Percentiles rank a stretch among this genome's conserved stretches.
These are phyloP conservation scores for Rhodosorus marinus DNA, from an alignment of 23 red algal genomes.

Conservation along the genomic window DNA sequence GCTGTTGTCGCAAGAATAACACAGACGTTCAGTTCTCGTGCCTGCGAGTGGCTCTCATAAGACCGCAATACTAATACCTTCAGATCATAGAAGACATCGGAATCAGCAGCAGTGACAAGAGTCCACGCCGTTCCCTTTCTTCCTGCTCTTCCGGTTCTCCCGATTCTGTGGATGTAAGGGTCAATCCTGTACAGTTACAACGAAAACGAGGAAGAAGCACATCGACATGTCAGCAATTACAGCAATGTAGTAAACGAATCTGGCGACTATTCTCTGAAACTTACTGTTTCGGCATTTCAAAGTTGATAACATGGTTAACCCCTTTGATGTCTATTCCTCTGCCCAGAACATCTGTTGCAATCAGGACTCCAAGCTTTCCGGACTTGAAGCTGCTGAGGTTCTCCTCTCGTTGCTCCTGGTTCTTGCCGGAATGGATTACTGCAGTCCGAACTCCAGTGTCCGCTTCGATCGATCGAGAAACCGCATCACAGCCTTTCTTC, in stretches of 20 bases:
- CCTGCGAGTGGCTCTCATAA: too few relatives aligned
- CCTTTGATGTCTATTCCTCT: conserved; percentile 92
- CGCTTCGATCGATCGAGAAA: conserved; percentile 31
- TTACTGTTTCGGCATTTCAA: conserved; percentile 63
- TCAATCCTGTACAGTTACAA: conserved; percentile 58
- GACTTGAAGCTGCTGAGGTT: conserved; percentile 52
- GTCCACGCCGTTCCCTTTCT: conserved; percentile 62
- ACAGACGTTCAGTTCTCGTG: too few relatives aligned
- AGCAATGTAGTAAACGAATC: not conserved
- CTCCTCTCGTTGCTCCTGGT: conserved; percentile 69
- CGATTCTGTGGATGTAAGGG: conserved; percentile 73
- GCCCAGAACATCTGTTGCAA: conserved; percentile 86
- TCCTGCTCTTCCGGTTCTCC: conserved; percentile 68
- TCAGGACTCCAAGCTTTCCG: conserved; percentile 41
- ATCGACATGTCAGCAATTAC: not conserved
- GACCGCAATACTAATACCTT: too few relatives aligned
- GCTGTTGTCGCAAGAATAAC: too few relatives aligned
- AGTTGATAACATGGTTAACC: conserved; percentile 81
- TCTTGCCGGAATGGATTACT: conserved; percentile 89
- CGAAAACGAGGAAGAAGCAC: too few relatives aligned
- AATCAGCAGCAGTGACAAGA: conserved; percentile 54
- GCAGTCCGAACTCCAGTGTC: conserved; percentile 34
- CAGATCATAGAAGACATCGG: too few relatives aligned
- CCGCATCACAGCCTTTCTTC: conserved; percentile 49
- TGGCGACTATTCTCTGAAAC: not conserved